Conservation (phyloP, 2,329 filamentous ascomycete genomes). For the Didymella segeticola region DNA sequence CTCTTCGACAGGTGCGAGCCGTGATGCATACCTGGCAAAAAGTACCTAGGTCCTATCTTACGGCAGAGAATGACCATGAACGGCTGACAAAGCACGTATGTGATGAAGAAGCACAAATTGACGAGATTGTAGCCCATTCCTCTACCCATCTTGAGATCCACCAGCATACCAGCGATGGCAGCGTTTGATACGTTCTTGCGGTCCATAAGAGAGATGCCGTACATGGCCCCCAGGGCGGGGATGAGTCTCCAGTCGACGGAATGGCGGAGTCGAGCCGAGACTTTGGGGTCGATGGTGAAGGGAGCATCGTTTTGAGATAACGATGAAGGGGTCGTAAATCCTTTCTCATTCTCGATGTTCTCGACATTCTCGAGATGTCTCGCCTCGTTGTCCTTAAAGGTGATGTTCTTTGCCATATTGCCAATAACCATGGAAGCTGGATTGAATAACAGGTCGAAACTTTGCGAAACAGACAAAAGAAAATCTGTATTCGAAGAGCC, state of each 20-base stretch:
- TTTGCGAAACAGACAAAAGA: background rate
- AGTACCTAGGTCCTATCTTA: constrained; percentile 29
- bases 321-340: constrained; percentile 15
- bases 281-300: constrained; percentile 24
- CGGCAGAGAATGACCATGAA: constrained; percentile 31
- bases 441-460: background rate
- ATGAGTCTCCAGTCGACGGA: constrained; percentile 34
- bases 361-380: constrained; percentile 30
- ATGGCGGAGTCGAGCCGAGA: constrained; percentile 29
- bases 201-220: constrained; percentile 35
- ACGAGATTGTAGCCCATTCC: constrained; percentile 32
- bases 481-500: background rate
- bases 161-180: constrained; percentile 35
- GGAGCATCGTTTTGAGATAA: constrained; percentile 16
- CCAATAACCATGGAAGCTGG: background rate
- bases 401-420: constrained; percentile 22
- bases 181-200: constrained; percentile 38
- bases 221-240: constrained; percentile 33
- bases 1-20: no score
- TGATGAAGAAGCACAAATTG: constrained; percentile 38
- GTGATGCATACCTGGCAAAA: constrained; percentile 21
- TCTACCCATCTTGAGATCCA: constrained; percentile 25
- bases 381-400: constrained; percentile 20
- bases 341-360: constrained; percentile 33
- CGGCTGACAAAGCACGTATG: constrained; percentile 33